Base-by-base conservation (phyloP, 1,284 basidiomycete species). In the Marasmius sp. region DNA sequence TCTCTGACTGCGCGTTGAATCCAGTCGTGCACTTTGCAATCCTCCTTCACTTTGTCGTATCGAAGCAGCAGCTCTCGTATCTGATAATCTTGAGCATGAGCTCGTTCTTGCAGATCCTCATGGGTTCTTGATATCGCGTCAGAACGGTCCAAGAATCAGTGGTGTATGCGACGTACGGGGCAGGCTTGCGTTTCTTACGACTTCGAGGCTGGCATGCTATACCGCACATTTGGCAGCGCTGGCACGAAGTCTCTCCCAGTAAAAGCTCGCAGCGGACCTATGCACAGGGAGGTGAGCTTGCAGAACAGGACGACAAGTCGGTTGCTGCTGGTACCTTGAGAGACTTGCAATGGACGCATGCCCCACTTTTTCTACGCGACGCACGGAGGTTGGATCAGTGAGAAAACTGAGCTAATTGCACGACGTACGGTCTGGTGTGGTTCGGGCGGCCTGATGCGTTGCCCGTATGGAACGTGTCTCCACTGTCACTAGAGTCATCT, bases 271-370 rank as follows among this genome's bases (percentile, higher is more conserved):
- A 86, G 66, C 80, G 77, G 62, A 86, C 84, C 83, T 85, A 59
- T 5, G 34, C 51, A 12, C 57, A 18, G 61, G 36, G 38, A 54
- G 53, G 55, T 33, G 22, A 1, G 59, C 14, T 9, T 18, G 47
- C 7, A 38, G 54, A 12, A 18, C 20, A 33, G 33, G 39, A 49
- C 14, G 45, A 34, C 18, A 34, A 18, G n/a, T 37, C 7, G 6
- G 18, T 12, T 57, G 9, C 16, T 57, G 9, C 50, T 61, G 73
- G 52, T 59, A 84, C 85, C 73, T 87, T 87, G 55, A 85, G 74
- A 7, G 81, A 80, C 72, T 86, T 87, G 71, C 85, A 87, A 65
- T 85, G 81, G 20, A 80, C 79, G 69, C 84, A 86, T 16, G 84
- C 84, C 33, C 79, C 77, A 60, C 77, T 74, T 37, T 20, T 54